Evolutionary conservation across 75 land plant genomes (phyloP).

Genomic region (Selaginella tamariscina): DNA sequence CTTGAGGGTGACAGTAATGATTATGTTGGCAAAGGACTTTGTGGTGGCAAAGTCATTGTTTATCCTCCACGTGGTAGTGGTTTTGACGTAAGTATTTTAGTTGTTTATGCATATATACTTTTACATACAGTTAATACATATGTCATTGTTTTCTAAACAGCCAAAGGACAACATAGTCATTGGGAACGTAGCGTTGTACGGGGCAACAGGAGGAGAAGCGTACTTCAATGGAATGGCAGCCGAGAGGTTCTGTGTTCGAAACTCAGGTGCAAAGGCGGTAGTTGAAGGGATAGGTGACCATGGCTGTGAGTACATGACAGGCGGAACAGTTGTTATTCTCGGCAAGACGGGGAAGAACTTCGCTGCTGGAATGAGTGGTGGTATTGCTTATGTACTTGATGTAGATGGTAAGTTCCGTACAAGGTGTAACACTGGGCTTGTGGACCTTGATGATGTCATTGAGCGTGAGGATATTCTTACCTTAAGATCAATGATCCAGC

Average conservation of each 20-base stretch:
- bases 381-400: conserved; percentile 88
- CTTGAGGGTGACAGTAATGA: conserved; percentile 99
- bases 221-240: conserved; percentile 99
- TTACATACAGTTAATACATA: too few species aligned
- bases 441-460: conserved; percentile 56
- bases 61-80: conserved; percentile 72
- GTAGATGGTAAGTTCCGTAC: conserved; percentile 52
- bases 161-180: conserved; percentile 94
- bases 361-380: conserved; percentile 99
- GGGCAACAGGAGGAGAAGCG: conserved; percentile 91
- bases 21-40: conserved; percentile 98
- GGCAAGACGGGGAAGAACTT: conserved; percentile 96
- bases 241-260: conserved; percentile 90
- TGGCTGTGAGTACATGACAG: conserved; percentile 99
- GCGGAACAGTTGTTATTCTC: conserved; percentile 86
- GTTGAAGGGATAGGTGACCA: conserved; percentile 99
- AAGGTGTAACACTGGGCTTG: conserved; percentile 71
- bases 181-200: conserved; percentile 98
- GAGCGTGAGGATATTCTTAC: conserved; percentile 69
- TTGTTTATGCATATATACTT: too few species aligned
- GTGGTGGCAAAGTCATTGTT: conserved; percentile 91
- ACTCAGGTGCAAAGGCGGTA: conserved; percentile 94
- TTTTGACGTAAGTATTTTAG: too few species aligned
- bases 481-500: conserved; percentile 83
- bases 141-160: too few species aligned